Conservation (phyloP, 2,329 filamentous ascomycete species). For the Didymella pomorum region DNA sequence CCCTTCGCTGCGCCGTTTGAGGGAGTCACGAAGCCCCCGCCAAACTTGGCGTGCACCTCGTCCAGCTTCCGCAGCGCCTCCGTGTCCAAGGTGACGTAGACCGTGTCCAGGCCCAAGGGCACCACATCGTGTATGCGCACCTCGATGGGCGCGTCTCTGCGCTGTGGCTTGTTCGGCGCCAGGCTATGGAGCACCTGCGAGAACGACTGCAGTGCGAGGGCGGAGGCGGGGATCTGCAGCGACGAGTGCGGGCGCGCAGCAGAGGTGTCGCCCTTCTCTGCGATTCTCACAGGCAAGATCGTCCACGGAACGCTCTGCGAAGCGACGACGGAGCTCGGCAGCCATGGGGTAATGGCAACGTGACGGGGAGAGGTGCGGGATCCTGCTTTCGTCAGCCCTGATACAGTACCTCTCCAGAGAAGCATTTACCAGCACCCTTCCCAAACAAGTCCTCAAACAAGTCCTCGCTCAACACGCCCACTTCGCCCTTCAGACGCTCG, state of each 20-base stretch:
- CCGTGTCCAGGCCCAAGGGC: constrained; percentile 79
- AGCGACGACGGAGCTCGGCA: constrained; percentile 60
- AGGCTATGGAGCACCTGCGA: constrained; percentile 75
- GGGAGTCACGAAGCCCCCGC: constrained; percentile 63
- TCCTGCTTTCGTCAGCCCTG: constrained; percentile 8
- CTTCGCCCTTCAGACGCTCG: constrained; percentile 82
- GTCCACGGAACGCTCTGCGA: constrained; percentile 78
- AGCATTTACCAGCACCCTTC: constrained; percentile 30
- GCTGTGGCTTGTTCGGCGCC: constrained; percentile 77
- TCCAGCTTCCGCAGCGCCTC: constrained; percentile 81
- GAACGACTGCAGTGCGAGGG: constrained; percentile 79
- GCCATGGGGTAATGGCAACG: constrained; percentile 78
- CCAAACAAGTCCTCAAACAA: constrained; percentile 80
- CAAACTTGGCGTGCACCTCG: constrained; percentile 83
- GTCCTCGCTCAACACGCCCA: constrained; percentile 86
- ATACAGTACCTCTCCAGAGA: background rate
- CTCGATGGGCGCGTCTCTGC: constrained; percentile 80
- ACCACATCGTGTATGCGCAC: constrained; percentile 82
- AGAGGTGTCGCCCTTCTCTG: constrained; percentile 43
- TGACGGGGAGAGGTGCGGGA: constrained; percentile 55
- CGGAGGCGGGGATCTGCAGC: constrained; percentile 78
- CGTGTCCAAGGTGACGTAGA: constrained; percentile 86
- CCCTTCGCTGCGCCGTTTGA: constrained; percentile 45
- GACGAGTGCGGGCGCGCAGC: constrained; percentile 71
- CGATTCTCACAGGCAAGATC: constrained; percentile 74